Evolutionary conservation across 176 grass and related monocot genomes (phyloP).

Genomic region (Canna indica): DNA sequence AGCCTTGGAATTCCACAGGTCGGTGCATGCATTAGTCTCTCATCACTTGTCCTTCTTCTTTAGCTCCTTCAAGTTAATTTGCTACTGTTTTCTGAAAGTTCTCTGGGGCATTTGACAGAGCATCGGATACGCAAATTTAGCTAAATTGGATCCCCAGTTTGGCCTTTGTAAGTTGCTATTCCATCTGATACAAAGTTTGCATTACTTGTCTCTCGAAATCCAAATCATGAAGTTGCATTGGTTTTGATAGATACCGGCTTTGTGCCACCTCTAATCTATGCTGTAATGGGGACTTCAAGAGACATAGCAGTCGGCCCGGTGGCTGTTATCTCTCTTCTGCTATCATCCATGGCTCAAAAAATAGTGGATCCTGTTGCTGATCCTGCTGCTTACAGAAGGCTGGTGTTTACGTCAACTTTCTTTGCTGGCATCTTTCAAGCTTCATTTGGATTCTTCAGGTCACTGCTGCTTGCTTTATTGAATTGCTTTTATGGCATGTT

Average conservation of each 20-base stretch:
- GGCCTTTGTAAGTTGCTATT: constrained; percentile 64
- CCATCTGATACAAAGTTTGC: background rate
- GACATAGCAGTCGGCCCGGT: constrained; percentile 89
- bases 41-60: too few species aligned
- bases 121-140: constrained; percentile 93
- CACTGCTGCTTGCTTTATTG: background rate
- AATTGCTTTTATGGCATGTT: background rate
- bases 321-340: constrained; percentile 77
- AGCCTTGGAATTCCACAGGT: constrained; percentile 97
- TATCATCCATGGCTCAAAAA: constrained; percentile 85
- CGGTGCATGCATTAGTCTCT: background rate
- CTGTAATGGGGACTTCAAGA: constrained; percentile 80
- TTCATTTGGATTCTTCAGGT: constrained; percentile 85
- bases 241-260: constrained; percentile 62
- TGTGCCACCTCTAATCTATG: constrained; percentile 81
- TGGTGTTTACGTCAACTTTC: constrained; percentile 87
- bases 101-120: constrained; percentile 31
- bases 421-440: constrained; percentile 78
- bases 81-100: background rate
- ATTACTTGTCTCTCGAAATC: background rate
- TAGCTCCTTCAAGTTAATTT: too few species aligned
- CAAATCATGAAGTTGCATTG: background rate
- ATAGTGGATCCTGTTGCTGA: constrained; percentile 61
- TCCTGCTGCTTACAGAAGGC: constrained; percentile 40
- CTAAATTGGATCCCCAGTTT: constrained; percentile 83